A percentile compares a stretch with the other conserved stretches of the same genome.
Conservation (phyloP, 768 basidiomycete species). For the Tephrocybe sp. region DNA sequence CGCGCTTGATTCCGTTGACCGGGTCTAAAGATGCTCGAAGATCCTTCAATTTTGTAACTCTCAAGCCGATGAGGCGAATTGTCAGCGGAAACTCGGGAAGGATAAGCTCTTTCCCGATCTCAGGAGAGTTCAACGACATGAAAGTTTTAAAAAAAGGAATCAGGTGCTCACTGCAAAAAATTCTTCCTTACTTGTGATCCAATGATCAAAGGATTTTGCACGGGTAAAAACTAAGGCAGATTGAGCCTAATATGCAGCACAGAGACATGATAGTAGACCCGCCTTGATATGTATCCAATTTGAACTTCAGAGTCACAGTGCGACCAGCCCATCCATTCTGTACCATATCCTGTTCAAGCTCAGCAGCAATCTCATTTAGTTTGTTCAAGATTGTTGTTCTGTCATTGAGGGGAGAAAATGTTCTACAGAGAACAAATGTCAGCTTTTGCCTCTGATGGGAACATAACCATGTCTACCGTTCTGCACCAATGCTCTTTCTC, state of each 20-base stretch:
- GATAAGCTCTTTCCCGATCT: conserved; percentile 83
- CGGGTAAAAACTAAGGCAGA: conserved; percentile 66
- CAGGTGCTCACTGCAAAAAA: conserved; percentile 60
- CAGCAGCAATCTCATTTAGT: conserved; percentile 77
- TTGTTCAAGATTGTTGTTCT: conserved; percentile 69
- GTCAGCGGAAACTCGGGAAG: conserved; percentile 77
- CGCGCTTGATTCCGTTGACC: conserved; percentile 69
- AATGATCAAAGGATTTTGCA: conserved; percentile 76
- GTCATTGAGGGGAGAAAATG: conserved; percentile 70
- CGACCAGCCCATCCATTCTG: conserved; percentile 82
- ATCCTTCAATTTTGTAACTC: conserved; percentile 89
- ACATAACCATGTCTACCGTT: conserved; percentile 52
- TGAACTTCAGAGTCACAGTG: conserved; percentile 91
- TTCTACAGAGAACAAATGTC: conserved; percentile 44
- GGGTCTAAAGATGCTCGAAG: conserved; percentile 46
- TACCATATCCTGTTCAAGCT: conserved; percentile 80
- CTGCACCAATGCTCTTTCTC: conserved; percentile 89
- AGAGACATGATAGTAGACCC: too few relatives aligned
- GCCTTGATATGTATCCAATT: conserved; percentile 89
- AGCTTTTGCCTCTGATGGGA: not conserved
- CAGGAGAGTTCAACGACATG: conserved; percentile 11
- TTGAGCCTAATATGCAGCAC: too few relatives aligned
- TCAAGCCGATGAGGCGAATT: conserved; percentile 83
- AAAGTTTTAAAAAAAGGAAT: not conserved
- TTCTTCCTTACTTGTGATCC: conserved; percentile 78